A percentile compares a stretch with the other conserved stretches of the same genome.
Conservation (phyloP, 352 stramenopile species). For the Pythium scleroteichum region DNA sequence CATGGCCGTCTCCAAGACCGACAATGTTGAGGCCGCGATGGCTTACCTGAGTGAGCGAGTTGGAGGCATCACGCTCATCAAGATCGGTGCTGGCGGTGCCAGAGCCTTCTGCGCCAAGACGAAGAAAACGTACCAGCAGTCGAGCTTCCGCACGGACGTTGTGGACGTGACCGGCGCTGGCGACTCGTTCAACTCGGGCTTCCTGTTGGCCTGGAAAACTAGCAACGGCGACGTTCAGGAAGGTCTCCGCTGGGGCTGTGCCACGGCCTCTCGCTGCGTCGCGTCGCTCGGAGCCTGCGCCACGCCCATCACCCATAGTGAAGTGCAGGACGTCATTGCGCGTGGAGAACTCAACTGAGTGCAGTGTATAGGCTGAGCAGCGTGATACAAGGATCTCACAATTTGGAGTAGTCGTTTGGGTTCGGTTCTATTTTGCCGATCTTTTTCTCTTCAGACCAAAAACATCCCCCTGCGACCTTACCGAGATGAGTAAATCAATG, state of each 20-base stretch:
- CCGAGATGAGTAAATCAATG: too few relatives aligned
- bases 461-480: too few relatives aligned
- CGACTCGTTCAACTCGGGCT: constrained; percentile 87
- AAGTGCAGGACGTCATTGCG: constrained; percentile 46
- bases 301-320: constrained; percentile 38
- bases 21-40: constrained; percentile 56
- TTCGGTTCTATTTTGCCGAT: too few relatives aligned
- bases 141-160: constrained; percentile 55
- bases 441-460: too few relatives aligned
- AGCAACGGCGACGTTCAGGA: constrained; percentile 44
- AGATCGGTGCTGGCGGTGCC: constrained; percentile 65
- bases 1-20: constrained; percentile 54
- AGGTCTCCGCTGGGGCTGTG: constrained; percentile 68
- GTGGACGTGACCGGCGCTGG: constrained; percentile 82
- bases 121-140: constrained; percentile 41
- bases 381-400: too few relatives aligned
- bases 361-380: neutral
- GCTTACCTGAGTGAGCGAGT: constrained; percentile 46
- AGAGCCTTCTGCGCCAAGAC: constrained; percentile 48
- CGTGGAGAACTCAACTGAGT: constrained; percentile 11
- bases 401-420: too few relatives aligned
- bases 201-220: constrained; percentile 68
- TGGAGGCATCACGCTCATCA: constrained; percentile 62
- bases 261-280: constrained; percentile 61
- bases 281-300: constrained; percentile 57